Conservation (phyloP, 164 flowering plant species). For the Umbellularia californica region DNA sequence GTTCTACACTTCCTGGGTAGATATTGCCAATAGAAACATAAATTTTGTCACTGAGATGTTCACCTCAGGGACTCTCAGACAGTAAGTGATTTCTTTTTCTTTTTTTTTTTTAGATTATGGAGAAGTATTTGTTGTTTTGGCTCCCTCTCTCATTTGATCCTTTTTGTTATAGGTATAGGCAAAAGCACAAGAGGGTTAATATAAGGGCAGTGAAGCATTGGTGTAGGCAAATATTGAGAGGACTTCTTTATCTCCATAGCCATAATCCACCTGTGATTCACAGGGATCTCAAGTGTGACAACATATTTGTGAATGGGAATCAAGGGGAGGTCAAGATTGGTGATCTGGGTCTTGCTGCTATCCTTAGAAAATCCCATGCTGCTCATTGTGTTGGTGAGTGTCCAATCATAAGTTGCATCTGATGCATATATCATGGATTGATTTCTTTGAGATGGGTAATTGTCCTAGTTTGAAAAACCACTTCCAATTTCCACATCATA, state of each 20-base stretch:
- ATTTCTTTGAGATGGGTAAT: background rate
- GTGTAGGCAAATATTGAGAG: conserved; percentile 91
- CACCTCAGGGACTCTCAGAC: conserved; percentile 94
- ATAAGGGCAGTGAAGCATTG: conserved; percentile 96
- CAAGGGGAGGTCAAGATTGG: conserved; percentile 97
- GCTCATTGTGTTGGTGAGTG: conserved; percentile 85
- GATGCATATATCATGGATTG: background rate
- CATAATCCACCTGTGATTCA: conserved; percentile 90
- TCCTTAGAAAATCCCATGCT: conserved; percentile 85
- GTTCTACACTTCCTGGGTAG: conserved; percentile 95
- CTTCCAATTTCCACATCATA: background rate
- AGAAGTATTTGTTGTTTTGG: background rate
- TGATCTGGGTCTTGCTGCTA: conserved; percentile 92
- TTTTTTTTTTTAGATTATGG: background rate
- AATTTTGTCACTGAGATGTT: conserved; percentile 97
- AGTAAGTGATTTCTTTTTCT: conserved; percentile 30
- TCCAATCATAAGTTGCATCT: background rate
- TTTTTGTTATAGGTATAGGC: conserved; percentile 59
- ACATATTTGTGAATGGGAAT: conserved; percentile 90
- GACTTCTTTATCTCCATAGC: conserved; percentile 88
- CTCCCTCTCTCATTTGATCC: background rate
- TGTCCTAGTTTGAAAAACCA: background rate
- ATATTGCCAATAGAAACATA: conserved; percentile 68
- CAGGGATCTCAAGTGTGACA: conserved; percentile 96
- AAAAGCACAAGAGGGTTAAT: conserved; percentile 80